Conservation (phyloP, 139 green algal genomes). For the Tetradesmus lagerheimii region DNA sequence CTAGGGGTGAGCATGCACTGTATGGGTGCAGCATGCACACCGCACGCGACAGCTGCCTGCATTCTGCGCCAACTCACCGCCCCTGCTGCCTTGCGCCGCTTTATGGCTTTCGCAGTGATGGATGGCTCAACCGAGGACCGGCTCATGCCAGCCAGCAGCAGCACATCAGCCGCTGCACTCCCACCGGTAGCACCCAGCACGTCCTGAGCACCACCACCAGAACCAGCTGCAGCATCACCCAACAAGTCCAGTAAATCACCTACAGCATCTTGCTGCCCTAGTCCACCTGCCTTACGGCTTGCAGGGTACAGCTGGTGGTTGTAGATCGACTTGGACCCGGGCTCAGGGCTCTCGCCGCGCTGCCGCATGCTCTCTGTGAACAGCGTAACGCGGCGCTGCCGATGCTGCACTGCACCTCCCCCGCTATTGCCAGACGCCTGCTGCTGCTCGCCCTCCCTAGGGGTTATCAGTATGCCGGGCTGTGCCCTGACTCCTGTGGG, state of each 20-base stretch:
- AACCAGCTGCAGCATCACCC: not conserved
- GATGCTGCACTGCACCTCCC: not conserved
- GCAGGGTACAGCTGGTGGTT: not conserved
- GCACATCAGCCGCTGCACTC: not conserved
- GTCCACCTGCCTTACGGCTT: not conserved
- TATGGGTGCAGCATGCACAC: too few species aligned
- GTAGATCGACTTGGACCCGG: not conserved
- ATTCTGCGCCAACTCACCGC: not conserved
- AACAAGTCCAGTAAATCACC: not conserved
- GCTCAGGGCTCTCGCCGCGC: not conserved
- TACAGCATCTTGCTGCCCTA: not conserved
- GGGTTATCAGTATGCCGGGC: not conserved
- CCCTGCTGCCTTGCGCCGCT: constrained; percentile 22
- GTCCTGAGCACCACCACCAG: not conserved
- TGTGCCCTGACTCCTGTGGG: not conserved
- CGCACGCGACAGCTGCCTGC: too few species aligned
- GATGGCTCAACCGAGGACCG: constrained; percentile 24
- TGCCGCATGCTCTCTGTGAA: constrained; percentile 36
- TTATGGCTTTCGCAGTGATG: constrained; percentile 39
- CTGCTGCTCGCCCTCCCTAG: not conserved
- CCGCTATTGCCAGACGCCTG: not conserved
- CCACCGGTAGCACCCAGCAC: not conserved
- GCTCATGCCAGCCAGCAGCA: constrained; percentile 24
- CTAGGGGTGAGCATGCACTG: too few species aligned
- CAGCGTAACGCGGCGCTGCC: constrained; percentile 14